These are phyloP conservation scores for Exophiala alcalophila DNA, from an alignment of 2,329 filamentous ascomycete species.

Conservation along the genomic window DNA sequence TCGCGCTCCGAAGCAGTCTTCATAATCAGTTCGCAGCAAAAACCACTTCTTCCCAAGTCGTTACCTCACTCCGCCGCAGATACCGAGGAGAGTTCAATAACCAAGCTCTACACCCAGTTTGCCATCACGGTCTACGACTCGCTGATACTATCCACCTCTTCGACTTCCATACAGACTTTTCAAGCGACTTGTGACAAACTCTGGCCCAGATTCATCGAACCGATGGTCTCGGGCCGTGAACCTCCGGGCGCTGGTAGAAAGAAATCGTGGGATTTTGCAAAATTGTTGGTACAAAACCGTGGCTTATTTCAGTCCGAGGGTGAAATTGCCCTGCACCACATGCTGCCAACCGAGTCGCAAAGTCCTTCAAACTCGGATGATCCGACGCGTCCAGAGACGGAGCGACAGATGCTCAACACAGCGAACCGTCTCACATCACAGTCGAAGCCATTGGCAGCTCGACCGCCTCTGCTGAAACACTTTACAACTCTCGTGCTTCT, in stretches of 20 bases:
- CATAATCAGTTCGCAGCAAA: constrained; percentile 61
- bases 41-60: neutral
- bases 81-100: constrained; percentile 20
- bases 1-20: constrained; percentile 73
- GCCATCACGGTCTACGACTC: constrained; percentile 83
- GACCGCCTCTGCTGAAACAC: constrained; percentile 39
- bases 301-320: constrained; percentile 46
- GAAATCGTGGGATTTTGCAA: constrained; percentile 75
- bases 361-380: too few species aligned
- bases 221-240: constrained; percentile 66
- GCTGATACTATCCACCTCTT: constrained; percentile 72
- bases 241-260: constrained; percentile 44
- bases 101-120: constrained; percentile 61
- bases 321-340: constrained; percentile 43
- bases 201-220: constrained; percentile 81
- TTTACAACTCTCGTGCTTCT: constrained; percentile 48
- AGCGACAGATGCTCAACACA: too few species aligned
- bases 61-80: constrained; percentile 18
- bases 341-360: constrained; percentile 16
- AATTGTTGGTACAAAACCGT: constrained; percentile 62
- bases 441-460: constrained; percentile 27
- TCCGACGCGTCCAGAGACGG: too few species aligned
- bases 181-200: constrained; percentile 66
- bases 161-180: constrained; percentile 70
- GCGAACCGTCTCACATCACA: neutral